These are phyloP conservation scores for Pythium monospermum DNA, from an alignment of 352 stramenopile genomes.

Conservation along the genomic window DNA sequence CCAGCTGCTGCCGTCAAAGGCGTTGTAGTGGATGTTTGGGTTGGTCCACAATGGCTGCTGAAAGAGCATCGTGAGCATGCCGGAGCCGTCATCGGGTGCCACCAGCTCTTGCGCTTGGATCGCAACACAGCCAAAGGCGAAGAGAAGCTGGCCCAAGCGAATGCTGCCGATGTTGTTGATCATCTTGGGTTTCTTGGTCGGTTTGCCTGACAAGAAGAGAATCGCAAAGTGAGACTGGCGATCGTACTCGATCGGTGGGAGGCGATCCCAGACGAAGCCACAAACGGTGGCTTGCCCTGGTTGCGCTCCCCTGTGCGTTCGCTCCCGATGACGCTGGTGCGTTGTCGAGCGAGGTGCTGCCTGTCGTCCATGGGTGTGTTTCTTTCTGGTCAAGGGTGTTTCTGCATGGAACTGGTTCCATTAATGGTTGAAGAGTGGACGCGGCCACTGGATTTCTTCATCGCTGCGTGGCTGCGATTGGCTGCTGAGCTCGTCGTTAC, in stretches of 20 bases:
- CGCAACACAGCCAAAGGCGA: constrained; percentile 17
- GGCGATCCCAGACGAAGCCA: no score
- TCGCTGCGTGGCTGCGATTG: neutral
- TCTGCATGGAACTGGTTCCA: no score
- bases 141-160: constrained; percentile 16
- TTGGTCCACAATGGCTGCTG: constrained; percentile 19
- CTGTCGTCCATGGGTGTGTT: no score
- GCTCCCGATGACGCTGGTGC: neutral
- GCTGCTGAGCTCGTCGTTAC: neutral
- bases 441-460: constrained; percentile 20
- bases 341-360: no score
- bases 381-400: no score
- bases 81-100: constrained; percentile 22
- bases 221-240: constrained; percentile 14
- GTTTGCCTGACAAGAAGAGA: constrained; percentile 5
- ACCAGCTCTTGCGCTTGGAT: constrained; percentile 19
- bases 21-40: constrained; percentile 27
- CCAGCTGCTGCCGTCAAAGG: constrained; percentile 18
- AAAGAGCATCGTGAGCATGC: constrained; percentile 22
- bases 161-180: constrained; percentile 14
- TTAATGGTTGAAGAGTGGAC: constrained; percentile 12
- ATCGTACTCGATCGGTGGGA: no score
- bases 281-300: neutral
- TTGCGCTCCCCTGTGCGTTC: neutral
- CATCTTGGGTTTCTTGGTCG: constrained; percentile 7